Evolutionary conservation across 805 yeast genomes (phyloP), one percentile per base, ranked within the genome.

Genomic region (Priceomyces haplophilus): DNA sequence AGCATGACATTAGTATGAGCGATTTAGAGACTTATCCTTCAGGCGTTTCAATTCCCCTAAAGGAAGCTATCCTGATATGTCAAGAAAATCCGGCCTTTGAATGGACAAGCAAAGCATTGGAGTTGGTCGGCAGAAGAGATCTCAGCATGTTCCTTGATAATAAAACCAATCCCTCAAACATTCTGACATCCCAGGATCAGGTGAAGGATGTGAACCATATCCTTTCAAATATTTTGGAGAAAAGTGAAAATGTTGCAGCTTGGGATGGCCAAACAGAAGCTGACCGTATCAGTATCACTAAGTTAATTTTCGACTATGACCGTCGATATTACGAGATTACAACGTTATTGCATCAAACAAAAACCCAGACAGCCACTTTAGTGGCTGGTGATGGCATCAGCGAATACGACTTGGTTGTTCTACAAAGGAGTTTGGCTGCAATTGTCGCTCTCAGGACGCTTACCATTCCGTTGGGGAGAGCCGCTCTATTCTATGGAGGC

Each of bases 291-390:
- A 76, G 76, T 24, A 74, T 85, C n/a, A 81, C 91, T 1, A 79
- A 78, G 47, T 62, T 85, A 10, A 80, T 90, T 0, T 91, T 88
- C 56, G 79, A 82, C 12, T 75, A 78, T 34, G 98, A 91, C 59
- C 66, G 95, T 36, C 67, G 97, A 37, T 85, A 84, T 55, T 80
- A 78, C 51, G 96, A 90, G 53, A 83, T 85, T 10, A 78, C 90
- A 0, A 76, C 79, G 24, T 61, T 89, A 13, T 59, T 91, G 27
- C 90, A 85, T 55, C 80, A 86, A 4, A 82, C 88, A 0, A 76
- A 76, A 45, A 71, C 77, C 7, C 95, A 86, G 53, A 64, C 75
- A 0, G 80, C 77, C 1, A 61, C 70, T 3, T 53, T 71, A 13
- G 42, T 61, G 16, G 58, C 65, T 2, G 66, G 66, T 11, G 70